A percentile compares a stretch with the other conserved stretches of the same genome.
These are phyloP conservation scores for Xylariales sp. DNA, from an alignment of 2,329 filamentous ascomycete species.

Conservation along the genomic window DNA sequence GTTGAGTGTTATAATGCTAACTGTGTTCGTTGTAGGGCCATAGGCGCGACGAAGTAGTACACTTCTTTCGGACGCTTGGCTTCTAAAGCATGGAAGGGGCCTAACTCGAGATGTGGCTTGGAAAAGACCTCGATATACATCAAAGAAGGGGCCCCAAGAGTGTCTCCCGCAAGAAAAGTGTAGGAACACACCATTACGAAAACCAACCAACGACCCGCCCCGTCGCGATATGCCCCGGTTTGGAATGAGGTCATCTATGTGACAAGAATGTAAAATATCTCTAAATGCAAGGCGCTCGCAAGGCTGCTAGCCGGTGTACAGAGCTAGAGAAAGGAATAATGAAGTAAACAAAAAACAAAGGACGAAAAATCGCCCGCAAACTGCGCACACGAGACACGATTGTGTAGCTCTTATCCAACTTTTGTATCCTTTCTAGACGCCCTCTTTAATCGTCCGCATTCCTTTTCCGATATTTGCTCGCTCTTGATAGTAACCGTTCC, in stretches of 20 bases:
- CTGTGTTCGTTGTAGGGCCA: conserved; percentile 38
- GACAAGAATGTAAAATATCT: conserved; percentile 36
- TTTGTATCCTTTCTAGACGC: conserved; percentile 36
- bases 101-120: background rate
- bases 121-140: background rate
- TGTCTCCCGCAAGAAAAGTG: conserved; percentile 11
- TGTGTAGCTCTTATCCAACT: conserved; percentile 29
- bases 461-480: conserved; percentile 19
- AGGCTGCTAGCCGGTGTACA: conserved; percentile 38
- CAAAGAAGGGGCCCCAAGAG: background rate
- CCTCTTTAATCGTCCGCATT: conserved; percentile 30
- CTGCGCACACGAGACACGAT: conserved; percentile 21
- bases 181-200: conserved; percentile 18
- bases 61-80: conserved; percentile 44
- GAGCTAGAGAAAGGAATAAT: conserved; percentile 19
- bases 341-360: background rate
- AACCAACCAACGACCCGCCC: background rate
- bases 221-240: conserved; percentile 18
- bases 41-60: conserved; percentile 39
- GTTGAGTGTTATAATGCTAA: conserved; percentile 9
- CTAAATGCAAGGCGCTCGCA: conserved; percentile 27
- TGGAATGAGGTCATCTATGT: conserved; percentile 17
- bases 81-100: conserved; percentile 38
- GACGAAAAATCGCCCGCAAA: conserved; percentile 16
- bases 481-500: conserved; percentile 18